Percentiles rank a stretch among this genome's conserved stretches.
Evolutionary conservation across 1,139 yeast genomes (phyloP).

Genomic region (Yamadazyma pseudoaaseri): DNA sequence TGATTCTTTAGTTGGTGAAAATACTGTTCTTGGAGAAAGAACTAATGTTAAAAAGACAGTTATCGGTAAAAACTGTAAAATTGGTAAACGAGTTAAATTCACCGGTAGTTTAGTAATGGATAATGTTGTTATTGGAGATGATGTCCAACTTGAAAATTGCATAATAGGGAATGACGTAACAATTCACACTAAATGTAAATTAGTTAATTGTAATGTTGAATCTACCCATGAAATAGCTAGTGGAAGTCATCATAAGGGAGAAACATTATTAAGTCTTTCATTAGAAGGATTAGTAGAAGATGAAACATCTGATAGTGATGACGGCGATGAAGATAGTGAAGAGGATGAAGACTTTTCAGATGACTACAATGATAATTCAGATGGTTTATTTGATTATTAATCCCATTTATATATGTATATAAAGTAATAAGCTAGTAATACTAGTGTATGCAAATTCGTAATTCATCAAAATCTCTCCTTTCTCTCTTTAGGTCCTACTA

Average conservation of each 20-base stretch:
- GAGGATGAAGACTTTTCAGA: conserved; percentile 31
- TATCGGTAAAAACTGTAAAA: conserved; percentile 69
- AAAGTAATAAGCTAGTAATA: neutral
- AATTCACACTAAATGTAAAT: conserved; percentile 57
- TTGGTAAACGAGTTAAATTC: conserved; percentile 85
- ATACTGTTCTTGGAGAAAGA: conserved; percentile 64
- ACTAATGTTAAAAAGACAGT: conserved; percentile 83
- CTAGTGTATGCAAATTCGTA: neutral
- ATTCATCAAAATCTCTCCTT: conserved; percentile 4
- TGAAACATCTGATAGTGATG: conserved; percentile 23
- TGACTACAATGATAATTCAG: conserved; percentile 51
- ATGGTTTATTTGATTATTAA: conserved; percentile 43
- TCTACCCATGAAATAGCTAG: conserved; percentile 66
- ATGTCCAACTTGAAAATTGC: conserved; percentile 84
- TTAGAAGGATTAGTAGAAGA: conserved; percentile 50
- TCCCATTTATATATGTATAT: neutral
- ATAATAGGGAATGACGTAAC: conserved; percentile 71
- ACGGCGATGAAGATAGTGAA: conserved; percentile 19
- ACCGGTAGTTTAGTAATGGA: conserved; percentile 83
- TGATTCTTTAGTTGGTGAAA: conserved; percentile 73
- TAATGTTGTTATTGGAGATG: conserved; percentile 74
- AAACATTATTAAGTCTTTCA: conserved; percentile 67
- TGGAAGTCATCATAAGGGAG: conserved; percentile 75
- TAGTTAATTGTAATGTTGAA: conserved; percentile 82
- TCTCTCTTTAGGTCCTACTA: conserved; percentile 6